Percentiles rank a stretch among this genome's conserved stretches.
phyloP scores from a whole-genome alignment of 257 asterid species.

The Mitragyna speciosa region DNA sequence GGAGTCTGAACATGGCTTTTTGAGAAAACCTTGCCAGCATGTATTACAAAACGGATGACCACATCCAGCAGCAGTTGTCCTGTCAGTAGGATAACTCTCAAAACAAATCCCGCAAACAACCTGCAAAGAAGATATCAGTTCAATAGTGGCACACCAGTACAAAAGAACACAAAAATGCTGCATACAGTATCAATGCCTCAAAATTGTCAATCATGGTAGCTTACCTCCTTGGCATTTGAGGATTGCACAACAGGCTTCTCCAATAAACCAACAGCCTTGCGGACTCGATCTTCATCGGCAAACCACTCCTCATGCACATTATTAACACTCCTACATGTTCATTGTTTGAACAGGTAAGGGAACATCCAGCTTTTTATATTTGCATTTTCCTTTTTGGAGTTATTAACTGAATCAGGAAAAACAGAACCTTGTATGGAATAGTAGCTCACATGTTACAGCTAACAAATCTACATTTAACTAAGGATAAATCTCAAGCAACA shows the following conservation, averaged over 20 bases:
- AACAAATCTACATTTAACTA: not conserved
- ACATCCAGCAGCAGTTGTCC: constrained; percentile 55
- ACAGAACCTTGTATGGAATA: not conserved
- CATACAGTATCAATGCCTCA: not conserved
- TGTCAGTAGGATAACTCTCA: constrained; percentile 49
- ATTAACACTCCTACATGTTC: constrained; percentile 68
- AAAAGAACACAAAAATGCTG: not conserved
- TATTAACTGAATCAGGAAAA: not conserved
- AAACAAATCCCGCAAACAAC: constrained; percentile 83
- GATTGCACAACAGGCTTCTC: constrained; percentile 52
- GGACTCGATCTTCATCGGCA: constrained; percentile 78
- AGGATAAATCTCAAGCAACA: not conserved
- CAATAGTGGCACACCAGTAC: not conserved
- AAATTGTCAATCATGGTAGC: not conserved
- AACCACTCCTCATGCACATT: constrained; percentile 93
- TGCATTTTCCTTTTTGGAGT: not conserved
- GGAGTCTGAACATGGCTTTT: not conserved
- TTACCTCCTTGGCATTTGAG: constrained; percentile 54
- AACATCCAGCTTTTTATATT: not conserved
- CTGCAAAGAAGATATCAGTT: constrained; percentile 37
- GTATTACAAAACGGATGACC: constrained; percentile 75
- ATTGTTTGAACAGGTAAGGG: not conserved
- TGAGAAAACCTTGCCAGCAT: constrained; percentile 79
- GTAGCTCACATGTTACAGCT: not conserved
- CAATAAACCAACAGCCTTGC: constrained; percentile 75